Percentiles rank a stretch among this genome's conserved stretches.
Evolutionary conservation across 2,329 filamentous ascomycete species (phyloP).

Genomic region (Neofusicoccum cordaticola): DNA sequence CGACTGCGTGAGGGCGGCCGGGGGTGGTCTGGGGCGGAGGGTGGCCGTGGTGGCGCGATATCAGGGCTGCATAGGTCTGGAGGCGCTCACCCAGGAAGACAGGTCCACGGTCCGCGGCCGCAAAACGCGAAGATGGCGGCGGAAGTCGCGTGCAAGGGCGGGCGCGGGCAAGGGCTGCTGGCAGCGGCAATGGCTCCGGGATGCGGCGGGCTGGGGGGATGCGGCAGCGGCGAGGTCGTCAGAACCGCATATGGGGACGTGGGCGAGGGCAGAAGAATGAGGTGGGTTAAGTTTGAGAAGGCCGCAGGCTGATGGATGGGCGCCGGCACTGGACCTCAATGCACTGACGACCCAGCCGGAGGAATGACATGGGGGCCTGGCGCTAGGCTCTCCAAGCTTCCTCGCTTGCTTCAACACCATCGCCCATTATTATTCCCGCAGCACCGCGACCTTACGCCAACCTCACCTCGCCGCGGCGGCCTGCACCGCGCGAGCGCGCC

Average conservation of each 20-base stretch:
- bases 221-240: not conserved
- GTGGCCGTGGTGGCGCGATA: conserved; percentile 17
- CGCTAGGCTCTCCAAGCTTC: conserved; percentile 17
- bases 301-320: conserved; percentile 11
- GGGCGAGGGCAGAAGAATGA: conserved; percentile 2
- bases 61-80: conserved; percentile 17
- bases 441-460: conserved; percentile 6
- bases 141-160: conserved; percentile 15
- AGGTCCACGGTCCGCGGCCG: conserved; percentile 11
- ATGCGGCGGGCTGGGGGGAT: not conserved
- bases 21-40: not conserved
- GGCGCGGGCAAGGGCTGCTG: not conserved
- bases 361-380: conserved; percentile 11
- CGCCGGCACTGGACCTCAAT: conserved; percentile 10
- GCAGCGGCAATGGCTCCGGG: not conserved
- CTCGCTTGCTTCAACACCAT: conserved; percentile 12
- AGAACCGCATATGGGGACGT: not conserved
- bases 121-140: conserved; percentile 16
- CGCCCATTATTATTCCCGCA: not conserved
- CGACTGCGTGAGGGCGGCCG: not conserved
- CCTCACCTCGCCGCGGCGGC: conserved; percentile 4
- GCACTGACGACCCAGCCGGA: conserved; percentile 9
- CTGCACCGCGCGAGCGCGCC: not conserved
- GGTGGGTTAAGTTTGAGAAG: conserved; percentile 11
- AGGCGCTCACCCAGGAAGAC: conserved; percentile 14